Evolutionary conservation across 2,329 filamentous ascomycete species (phyloP), one percentile per base, ranked within the genome.

Genomic region (Verticillium nubilum): DNA sequence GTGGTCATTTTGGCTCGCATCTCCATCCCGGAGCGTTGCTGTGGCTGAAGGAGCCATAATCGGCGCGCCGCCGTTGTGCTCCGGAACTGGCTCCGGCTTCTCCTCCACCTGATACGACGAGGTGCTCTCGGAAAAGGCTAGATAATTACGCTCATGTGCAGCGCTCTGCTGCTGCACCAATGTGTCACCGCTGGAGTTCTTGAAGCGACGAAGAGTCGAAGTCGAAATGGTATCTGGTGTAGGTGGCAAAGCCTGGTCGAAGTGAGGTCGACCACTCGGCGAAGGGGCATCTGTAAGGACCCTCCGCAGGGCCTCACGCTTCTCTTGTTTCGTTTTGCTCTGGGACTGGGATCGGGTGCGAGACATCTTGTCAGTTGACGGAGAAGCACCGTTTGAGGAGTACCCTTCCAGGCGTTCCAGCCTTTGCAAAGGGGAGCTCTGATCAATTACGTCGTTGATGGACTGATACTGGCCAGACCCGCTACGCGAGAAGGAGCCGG

Each of bases 211-310:
- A 33, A 86, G 72, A 0, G 81, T 83, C 1, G 80, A 80, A 2
- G 81, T 84, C 1, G 83, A 84, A 23, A 85, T 81, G 0, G 84
- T 86, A 63, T 86, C 83, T 0, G 84, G 84, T 0, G 84, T 86
- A 0, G 84, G 84, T 10, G 84, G 84, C 1, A 86, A 71, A 19
- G 70, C 71, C 19, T 79, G 76, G 5, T 78, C 74, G 58, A 76
- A 73, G 1, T 77, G 61, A 65, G 74, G 71, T 74, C 77, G 62
- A 71, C 73, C 37, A 19, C 6, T 53, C 62, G 66, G 74, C 61
- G 42, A 26, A 59, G 73, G 67, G n/a, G 74, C 74, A 29, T 81
- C 78, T 0, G 81, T 84, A 29, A 78, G 66, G 6, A 85, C 82
- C 50, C 71, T 76, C 10, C 80, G 75, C 13, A 83, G 64, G 0